Evolutionary conservation across 495 filamentous ascomycete genomes (phyloP).

Genomic region (Bacidia gigantensis): DNA sequence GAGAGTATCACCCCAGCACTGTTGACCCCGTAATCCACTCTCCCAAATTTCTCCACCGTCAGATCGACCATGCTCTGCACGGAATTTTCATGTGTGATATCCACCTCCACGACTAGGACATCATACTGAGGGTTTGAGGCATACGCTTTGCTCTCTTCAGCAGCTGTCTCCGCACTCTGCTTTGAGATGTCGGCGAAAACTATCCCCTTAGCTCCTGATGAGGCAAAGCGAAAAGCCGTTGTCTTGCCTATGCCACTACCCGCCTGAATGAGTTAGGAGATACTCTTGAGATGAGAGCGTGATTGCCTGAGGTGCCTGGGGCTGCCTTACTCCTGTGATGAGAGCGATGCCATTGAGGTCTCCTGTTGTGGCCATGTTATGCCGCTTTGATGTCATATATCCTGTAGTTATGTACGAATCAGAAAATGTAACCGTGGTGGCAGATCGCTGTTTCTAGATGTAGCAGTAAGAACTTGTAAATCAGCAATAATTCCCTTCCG

Average conservation of each 20-base stretch:
- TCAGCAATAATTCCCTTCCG: too few relatives aligned
- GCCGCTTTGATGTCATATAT: neutral
- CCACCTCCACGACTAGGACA: constrained; percentile 19
- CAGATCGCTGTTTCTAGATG: too few relatives aligned
- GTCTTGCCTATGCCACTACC: constrained; percentile 26
- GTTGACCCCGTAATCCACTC: constrained; percentile 27
- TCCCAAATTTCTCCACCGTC: constrained; percentile 21
- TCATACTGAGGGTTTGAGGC: constrained; percentile 22
- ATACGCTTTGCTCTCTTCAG: constrained; percentile 15
- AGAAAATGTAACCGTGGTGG: too few relatives aligned
- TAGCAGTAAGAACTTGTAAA: too few relatives aligned
- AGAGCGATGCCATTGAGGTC: neutral
- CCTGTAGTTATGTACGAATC: too few relatives aligned
- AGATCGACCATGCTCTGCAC: constrained; percentile 22
- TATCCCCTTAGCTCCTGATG: constrained; percentile 23
- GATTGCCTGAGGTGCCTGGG: too few relatives aligned
- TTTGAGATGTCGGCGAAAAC: constrained; percentile 27
- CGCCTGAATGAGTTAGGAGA: neutral
- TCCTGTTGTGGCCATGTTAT: neutral
- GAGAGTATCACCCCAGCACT: constrained; percentile 27
- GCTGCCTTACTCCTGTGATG: neutral
- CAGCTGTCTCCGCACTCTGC: constrained; percentile 16
- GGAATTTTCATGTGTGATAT: constrained; percentile 20
- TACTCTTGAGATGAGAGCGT: too few relatives aligned
- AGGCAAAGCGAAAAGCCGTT: constrained; percentile 21